Base-by-base conservation (phyloP, 2,329 filamentous ascomycete species). In the Sclerotinia spermophila region DNA sequence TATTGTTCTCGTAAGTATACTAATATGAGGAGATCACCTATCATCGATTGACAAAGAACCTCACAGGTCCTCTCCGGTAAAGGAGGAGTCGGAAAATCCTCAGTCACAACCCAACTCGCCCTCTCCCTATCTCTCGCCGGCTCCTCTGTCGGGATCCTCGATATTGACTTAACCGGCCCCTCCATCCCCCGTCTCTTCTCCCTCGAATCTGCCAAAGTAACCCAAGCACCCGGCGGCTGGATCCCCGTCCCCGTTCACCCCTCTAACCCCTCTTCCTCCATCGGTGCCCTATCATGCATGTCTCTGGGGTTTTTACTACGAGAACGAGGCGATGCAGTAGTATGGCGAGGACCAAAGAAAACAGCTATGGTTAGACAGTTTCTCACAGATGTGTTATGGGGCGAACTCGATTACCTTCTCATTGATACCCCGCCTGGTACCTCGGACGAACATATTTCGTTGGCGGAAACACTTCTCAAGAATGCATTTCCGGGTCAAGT, bases 331-430 rank as follows among this genome's bases (percentile, higher is more conserved):
- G 94, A 97, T 77, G 95, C 96, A 0, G 94, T 99, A 0, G 96
- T 99, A 53, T 99, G 96, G 96, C 89, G 96, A 68, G 96, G 96
- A 0, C 96, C 96, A 3, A 99, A 99, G 82, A 99, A 99, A 83
- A 99, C 96, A 6, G 96, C 96, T 66, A 99, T 99, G 96, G 93
- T 99, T 71, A 89, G 94, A 55, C 96, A 99, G 80, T 99, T 99
- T 79, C 84, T 99, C 40, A 91, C 92, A 1, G 94, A 97, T 78
- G 94, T 97, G 6, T 85, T 93, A 42, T 98, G 96, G 96, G 87
- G 88, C 68, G 87, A 90, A 35, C 88, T 93, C n/a, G 95, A 98
- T 80, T 98, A 93, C 79, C 85, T 99, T 0, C 87, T 99, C 71
- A 93, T 99, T 78, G 96, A 99, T 81, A 99, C 96, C 4, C 96